Base-by-base conservation (phyloP, 305 asterid species). In the Fraxinus angustifolia region DNA sequence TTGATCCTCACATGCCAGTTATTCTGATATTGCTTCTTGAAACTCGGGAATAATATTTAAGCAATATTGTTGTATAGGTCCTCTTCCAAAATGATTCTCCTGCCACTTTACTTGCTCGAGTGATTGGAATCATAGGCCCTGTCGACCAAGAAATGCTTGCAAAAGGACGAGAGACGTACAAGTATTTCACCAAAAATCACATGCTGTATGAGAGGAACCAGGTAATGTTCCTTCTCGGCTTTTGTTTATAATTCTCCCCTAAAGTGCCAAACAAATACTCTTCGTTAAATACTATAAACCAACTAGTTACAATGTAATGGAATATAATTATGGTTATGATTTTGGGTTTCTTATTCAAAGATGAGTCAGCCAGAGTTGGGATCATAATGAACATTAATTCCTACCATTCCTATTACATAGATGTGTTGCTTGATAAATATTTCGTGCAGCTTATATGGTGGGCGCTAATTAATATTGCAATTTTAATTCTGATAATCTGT, bases 21-120 rank as follows among this genome's bases (percentile, higher is more conserved):
- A 68, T 68, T 65, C 28, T 78, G 83, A 19, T 71, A 30, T 65
- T 78, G 74, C 79, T 72, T 73, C 73, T 68, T 79, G 83, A 53
- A 81, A 84, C 83, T 79, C 82, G 28, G 34, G 70, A 79, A 58
- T 87, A 42, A 80, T 34, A 65, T 73, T 4, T 12, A 62, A 65
- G 21, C 35, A 17, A 16, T 34, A 6, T 42, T 79, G 81, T 82
- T 81, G 77, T 34, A 85, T 88, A 94, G 99, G 98, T 96, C 72
- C 93, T 96, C 82, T 96, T 96, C 87, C 99, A 94, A 89, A 96
- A 94, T 82, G 99, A 96, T 88, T 96, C 99, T 80, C 97, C 96
- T 14, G 99, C 98, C 81, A 93, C 99, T 76, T 90, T 96, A 86
- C 98, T 94, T 81, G 99, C 98, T 86, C 93, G 99, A 34, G 98